A percentile compares a stretch with the other conserved stretches of the same genome.
These are phyloP conservation scores for Rhizoclosmatium globosum DNA, from an alignment of 192 early-diverging fungal species.

Conservation along the genomic window DNA sequence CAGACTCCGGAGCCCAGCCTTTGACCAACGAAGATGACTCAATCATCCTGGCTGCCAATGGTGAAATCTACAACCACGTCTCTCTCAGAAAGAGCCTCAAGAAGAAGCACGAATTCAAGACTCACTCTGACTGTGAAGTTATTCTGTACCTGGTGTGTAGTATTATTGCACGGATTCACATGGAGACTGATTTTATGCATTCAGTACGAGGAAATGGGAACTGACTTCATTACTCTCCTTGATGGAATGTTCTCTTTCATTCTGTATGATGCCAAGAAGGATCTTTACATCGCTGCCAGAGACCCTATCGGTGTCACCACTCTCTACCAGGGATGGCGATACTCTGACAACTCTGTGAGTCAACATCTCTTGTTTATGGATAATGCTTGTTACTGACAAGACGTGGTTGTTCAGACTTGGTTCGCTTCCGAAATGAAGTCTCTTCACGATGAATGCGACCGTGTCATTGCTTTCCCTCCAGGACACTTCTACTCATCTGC, in stretches of 20 bases:
- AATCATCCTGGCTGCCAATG: conserved; percentile 92
- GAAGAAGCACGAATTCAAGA: conserved; percentile 82
- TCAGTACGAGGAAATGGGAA: conserved; percentile 86
- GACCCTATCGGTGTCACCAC: conserved; percentile 99
- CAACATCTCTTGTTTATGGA: background rate
- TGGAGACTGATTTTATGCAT: background rate
- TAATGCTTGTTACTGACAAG: too few species aligned
- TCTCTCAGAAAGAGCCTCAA: conserved; percentile 79
- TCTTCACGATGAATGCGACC: conserved; percentile 96
- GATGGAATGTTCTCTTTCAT: conserved; percentile 99
- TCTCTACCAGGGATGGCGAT: conserved; percentile 91
- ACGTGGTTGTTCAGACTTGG: conserved; percentile 60
- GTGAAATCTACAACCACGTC: conserved; percentile 99
- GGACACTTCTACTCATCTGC: conserved; percentile 86
- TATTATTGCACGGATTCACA: background rate
- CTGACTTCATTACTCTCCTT: conserved; percentile 82
- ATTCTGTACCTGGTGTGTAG: conserved; percentile 85
- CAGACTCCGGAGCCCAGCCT: conserved; percentile 95
- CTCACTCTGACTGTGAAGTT: conserved; percentile 97
- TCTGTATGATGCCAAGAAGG: conserved; percentile 82
- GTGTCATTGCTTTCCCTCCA: conserved; percentile 97
- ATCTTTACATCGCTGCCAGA: conserved; percentile 90
- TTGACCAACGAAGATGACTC: conserved; percentile 90
- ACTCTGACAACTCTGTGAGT: conserved; percentile 76
- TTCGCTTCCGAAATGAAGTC: conserved; percentile 96